Evolutionary conservation across 257 asterid species (phyloP), one percentile per base, ranked within the genome.

Genomic region (Plectranthus barbatus): DNA sequence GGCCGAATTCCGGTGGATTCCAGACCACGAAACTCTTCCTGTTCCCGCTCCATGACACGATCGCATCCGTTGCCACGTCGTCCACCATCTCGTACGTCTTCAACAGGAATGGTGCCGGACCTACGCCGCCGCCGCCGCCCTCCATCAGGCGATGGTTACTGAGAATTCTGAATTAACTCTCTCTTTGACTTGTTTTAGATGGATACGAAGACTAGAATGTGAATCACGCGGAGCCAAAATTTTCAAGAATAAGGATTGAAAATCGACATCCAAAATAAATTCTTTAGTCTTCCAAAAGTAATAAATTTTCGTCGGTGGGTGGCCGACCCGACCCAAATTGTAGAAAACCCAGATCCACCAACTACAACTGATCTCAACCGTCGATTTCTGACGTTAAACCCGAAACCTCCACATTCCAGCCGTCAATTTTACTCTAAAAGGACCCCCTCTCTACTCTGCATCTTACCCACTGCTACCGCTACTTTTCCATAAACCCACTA

Each of bases 81-180:
- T 90, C 97, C 34, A 87, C 93, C 96, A 90, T 90, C 68, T 90
- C 97, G 50, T 87, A 90, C 13, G 97, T 90, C 71, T 90, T 90
- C 13, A 73, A 4, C 13, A 90, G 80, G 68, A 90, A 90, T 45
- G 97, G 97, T 50, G 97, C 97, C 53, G 95, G 97, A 0, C 95
- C 90, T 12, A 86, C 87, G 6, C 84, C 83, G 0, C 69, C 68
- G 48, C 71, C 76, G 41, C 68, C 77, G 8, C 70, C 77, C 64
- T 81, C 91, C 90, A 83, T 83, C 12, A 11, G 20, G 24, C 9
- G n/a, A n/a, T 60, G 6, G 24, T 20, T 23, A 20, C 36, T 33
- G 36, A 41, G 65, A 60, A 20, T 41, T 31, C 46, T 19, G 63
- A 54, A n/a, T 50, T 15, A n/a, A 52, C 58, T 45, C 14, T 20